Evolutionary conservation across 1,139 yeast species (phyloP).

Genomic region (Protomyces pachydermus): DNA sequence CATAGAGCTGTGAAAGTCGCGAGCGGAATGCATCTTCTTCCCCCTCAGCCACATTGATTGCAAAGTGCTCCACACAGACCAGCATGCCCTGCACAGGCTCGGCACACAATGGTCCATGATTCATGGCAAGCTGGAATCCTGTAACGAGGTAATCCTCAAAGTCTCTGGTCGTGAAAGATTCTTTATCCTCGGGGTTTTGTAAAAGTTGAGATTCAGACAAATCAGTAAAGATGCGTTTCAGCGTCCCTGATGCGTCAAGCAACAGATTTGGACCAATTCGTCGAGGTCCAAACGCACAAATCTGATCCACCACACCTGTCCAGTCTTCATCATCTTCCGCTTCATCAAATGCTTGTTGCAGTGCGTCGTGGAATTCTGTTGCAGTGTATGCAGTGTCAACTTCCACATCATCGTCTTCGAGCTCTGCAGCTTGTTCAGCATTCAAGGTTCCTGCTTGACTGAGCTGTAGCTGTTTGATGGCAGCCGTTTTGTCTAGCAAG

Average conservation of each 20-base stretch:
- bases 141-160: slow-evolving; percentile 65
- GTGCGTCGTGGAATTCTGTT: neutral
- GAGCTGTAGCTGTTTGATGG: slow-evolving; percentile 39
- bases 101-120: slow-evolving; percentile 81
- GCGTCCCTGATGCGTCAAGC: slow-evolving; percentile 52
- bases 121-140: slow-evolving; percentile 79
- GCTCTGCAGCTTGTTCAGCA: slow-evolving; percentile 15
- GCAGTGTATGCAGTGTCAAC: neutral
- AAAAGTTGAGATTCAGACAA: slow-evolving; percentile 4
- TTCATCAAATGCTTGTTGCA: neutral
- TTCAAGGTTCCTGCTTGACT: slow-evolving; percentile 29
- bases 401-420: slow-evolving; percentile 16
- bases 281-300: slow-evolving; percentile 73
- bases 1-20: slow-evolving; percentile 41
- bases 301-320: slow-evolving; percentile 39
- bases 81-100: slow-evolving; percentile 85
- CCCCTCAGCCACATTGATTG: slow-evolving; percentile 31
- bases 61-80: slow-evolving; percentile 46
- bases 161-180: slow-evolving; percentile 19
- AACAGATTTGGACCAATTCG: slow-evolving; percentile 71
- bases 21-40: slow-evolving; percentile 35
- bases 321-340: slow-evolving; percentile 31
- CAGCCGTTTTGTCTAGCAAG: slow-evolving; percentile 48
- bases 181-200: slow-evolving; percentile 30
- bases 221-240: slow-evolving; percentile 35